A percentile compares a stretch with the other conserved stretches of the same genome.
Conservation (phyloP, 192 early-diverging fungal genomes). For the Coemansia sp. region DNA sequence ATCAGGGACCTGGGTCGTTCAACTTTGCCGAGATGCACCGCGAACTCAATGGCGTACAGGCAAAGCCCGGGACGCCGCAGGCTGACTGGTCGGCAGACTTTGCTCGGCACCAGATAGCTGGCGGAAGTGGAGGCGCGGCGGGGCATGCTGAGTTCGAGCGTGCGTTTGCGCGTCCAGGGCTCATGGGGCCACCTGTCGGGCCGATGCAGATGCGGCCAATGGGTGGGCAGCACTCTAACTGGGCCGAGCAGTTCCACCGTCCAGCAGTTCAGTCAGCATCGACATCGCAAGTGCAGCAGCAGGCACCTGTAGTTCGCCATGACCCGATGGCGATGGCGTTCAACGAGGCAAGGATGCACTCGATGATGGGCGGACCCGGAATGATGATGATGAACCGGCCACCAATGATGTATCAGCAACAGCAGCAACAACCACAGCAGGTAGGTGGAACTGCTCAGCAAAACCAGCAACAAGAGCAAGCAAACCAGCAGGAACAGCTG, state of each 20-base stretch:
- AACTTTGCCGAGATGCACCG: constrained; percentile 68
- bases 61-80: constrained; percentile 13
- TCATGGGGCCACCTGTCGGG: constrained; percentile 9
- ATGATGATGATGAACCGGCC: constrained; percentile 30
- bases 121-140: constrained; percentile 11
- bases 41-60: constrained; percentile 62
- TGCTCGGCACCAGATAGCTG: constrained; percentile 54
- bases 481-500: constrained; percentile 1
- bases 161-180: constrained; percentile 27
- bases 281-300: constrained; percentile 5
- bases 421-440: constrained; percentile 40
- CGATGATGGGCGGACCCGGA: constrained; percentile 37
- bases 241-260: constrained; percentile 56
- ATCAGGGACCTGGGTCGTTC: constrained; percentile 49
- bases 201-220: constrained; percentile 46
- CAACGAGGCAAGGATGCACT: constrained; percentile 59
- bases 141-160: constrained; percentile 48
- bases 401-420: constrained; percentile 19
- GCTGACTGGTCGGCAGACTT: constrained; percentile 74
- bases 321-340: constrained; percentile 61
- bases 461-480: constrained; percentile 22
- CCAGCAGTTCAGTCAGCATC: constrained; percentile 20
- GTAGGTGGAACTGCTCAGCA: constrained; percentile 47
- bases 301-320: constrained; percentile 19
- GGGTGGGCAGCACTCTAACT: constrained; percentile 30